These are phyloP conservation scores for Xylariaceae sp. DNA, from an alignment of 2,329 filamentous ascomycete species.

Conservation along the genomic window DNA sequence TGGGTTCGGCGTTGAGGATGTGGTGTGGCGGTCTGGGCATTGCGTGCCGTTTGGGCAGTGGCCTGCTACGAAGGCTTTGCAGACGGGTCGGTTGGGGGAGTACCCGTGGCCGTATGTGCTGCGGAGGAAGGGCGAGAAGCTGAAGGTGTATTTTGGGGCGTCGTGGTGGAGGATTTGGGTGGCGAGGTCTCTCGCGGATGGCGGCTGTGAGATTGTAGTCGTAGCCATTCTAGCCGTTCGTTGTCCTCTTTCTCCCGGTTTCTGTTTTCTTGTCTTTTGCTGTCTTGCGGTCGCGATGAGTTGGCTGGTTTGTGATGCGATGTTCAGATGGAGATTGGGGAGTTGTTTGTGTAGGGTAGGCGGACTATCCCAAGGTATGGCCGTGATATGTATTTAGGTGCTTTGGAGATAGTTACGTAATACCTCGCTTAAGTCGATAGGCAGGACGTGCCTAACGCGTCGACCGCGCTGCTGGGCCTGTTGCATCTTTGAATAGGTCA, in stretches of 20 bases:
- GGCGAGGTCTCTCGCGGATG: conserved; percentile 34
- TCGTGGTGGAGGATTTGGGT: conserved; percentile 54
- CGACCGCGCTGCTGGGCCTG: too few species aligned
- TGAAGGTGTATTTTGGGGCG: conserved; percentile 63
- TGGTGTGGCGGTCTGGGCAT: conserved; percentile 76
- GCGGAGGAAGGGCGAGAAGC: conserved; percentile 80
- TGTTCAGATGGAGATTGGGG: too few species aligned
- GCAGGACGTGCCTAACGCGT: too few species aligned
- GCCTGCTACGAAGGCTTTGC: conserved; percentile 79
- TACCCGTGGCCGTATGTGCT: conserved; percentile 81
- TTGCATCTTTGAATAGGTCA: too few species aligned
- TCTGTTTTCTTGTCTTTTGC: background rate
- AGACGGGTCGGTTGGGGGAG: conserved; percentile 71
- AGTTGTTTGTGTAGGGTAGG: too few species aligned
- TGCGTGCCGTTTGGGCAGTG: conserved; percentile 80
- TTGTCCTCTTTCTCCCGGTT: background rate
- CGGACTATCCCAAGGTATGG: too few species aligned
- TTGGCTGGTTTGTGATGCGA: background rate
- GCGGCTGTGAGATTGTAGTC: conserved; percentile 24
- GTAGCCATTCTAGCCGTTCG: conserved; percentile 11
- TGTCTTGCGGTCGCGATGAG: background rate
- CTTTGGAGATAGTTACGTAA: too few species aligned
- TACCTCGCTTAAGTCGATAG: too few species aligned
- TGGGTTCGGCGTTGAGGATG: background rate
- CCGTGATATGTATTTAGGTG: too few species aligned